These are phyloP conservation scores for Penicillium malachiteum DNA, from an alignment of 495 filamentous ascomycete species.

Conservation along the genomic window DNA sequence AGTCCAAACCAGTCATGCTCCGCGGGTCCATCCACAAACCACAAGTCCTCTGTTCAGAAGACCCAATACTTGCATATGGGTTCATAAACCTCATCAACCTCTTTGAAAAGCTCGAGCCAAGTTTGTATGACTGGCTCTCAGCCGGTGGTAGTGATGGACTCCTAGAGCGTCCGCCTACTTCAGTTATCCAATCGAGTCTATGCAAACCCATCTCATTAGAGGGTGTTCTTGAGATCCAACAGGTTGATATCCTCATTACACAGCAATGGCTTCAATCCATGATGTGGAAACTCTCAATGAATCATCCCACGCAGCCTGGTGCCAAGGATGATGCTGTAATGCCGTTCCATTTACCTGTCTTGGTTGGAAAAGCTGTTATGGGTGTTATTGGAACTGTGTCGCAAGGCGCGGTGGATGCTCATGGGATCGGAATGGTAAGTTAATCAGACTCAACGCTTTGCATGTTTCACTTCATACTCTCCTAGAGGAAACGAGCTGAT, in stretches of 20 bases:
- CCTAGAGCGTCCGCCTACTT: constrained; percentile 36
- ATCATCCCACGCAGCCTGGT: constrained; percentile 48
- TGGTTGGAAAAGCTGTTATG: constrained; percentile 55
- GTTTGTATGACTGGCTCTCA: constrained; percentile 44
- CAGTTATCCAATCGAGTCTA: constrained; percentile 39
- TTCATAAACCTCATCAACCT: constrained; percentile 56
- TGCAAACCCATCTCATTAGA: constrained; percentile 40
- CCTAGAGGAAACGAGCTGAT: neutral
- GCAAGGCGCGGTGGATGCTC: constrained; percentile 54
- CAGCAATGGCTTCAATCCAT: constrained; percentile 63
- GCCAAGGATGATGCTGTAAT: constrained; percentile 46
- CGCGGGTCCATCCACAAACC: constrained; percentile 49
- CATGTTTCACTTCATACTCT: no score
- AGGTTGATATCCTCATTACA: constrained; percentile 60
- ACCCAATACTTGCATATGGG: constrained; percentile 48
- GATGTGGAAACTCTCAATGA: constrained; percentile 62
- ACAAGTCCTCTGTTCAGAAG: constrained; percentile 45
- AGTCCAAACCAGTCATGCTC: constrained; percentile 54
- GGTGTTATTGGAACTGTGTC: constrained; percentile 52
- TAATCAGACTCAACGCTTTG: no score
- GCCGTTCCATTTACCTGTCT: constrained; percentile 57
- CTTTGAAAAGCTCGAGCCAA: constrained; percentile 47
- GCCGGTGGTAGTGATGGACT: constrained; percentile 39
- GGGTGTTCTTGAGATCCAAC: constrained; percentile 54
- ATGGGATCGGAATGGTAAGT: constrained; percentile 63